Evolutionary conservation across 176 grass and related monocot genomes (phyloP).

Genomic region (Microstegium vimineum): DNA sequence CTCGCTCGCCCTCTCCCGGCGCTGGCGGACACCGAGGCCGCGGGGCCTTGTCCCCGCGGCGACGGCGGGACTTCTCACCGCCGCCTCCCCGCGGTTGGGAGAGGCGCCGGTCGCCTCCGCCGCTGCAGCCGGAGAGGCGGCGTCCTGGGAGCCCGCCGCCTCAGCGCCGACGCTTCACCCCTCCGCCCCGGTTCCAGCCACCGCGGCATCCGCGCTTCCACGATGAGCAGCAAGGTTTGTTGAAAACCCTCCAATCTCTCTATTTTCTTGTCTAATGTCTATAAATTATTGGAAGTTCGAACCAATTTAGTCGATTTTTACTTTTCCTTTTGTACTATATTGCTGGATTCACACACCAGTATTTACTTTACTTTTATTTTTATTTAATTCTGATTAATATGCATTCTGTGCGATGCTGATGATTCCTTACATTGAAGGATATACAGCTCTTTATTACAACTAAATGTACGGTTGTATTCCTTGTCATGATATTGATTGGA

Average conservation of each 20-base stretch:
- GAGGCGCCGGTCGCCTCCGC: slow-evolving; percentile 28
- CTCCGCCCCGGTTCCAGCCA: slow-evolving; percentile 39
- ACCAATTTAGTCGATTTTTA: background rate
- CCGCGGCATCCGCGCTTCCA: slow-evolving; percentile 44
- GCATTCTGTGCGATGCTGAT: background rate
- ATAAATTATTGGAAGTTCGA: background rate
- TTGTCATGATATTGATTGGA: background rate
- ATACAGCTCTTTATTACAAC: background rate
- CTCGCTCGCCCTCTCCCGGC: background rate
- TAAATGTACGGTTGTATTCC: background rate
- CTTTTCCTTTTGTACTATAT: background rate
- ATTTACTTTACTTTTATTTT: background rate
- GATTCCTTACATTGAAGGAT: background rate
- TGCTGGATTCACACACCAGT: background rate
- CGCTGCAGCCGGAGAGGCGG: slow-evolving; percentile 27
- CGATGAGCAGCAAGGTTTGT: slow-evolving; percentile 46
- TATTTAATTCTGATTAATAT: background rate
- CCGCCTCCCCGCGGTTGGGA: slow-evolving; percentile 22
- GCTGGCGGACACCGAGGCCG: slow-evolving; percentile 27
- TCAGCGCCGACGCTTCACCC: slow-evolving; percentile 45
- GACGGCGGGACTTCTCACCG: slow-evolving; percentile 30
- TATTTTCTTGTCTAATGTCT: background rate
- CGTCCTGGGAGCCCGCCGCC: slow-evolving; percentile 34
- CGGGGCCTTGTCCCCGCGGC: slow-evolving; percentile 27
- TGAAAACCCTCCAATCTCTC: slow-evolving; percentile 21